Evolutionary conservation across 2,329 filamentous ascomycete genomes (phyloP), one percentile per base, ranked within the genome.

Genomic region (Akanthomyces lecanii): DNA sequence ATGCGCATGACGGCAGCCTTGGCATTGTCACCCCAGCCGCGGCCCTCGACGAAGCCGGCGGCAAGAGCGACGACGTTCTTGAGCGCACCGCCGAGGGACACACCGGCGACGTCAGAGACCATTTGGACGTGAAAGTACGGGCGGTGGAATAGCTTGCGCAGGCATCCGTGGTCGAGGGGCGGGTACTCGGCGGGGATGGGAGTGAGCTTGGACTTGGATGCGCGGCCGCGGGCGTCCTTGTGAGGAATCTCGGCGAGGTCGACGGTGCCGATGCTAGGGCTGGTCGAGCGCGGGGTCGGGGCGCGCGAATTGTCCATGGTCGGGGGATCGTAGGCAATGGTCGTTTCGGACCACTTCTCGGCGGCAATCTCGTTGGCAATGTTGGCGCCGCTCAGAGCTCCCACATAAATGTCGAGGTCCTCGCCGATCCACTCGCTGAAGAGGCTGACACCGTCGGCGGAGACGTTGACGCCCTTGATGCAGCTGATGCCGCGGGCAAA

Each of bases 1-100:
- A 98, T 89, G 48, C 95, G 90, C 92, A 99, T 98, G 65, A 99
- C 89, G 52, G 95, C 95, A n/a, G 95, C 92, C 80, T 99, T 98
- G 68, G 94, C 94, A 70, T 98, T 99, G 80, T 98, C 93, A 71
- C 95, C 95, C 94, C 95, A 99, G 67, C 94, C 94, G 65, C 94
- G 86, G 42, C 95, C 95, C 67, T 97, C 92, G 51, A 98, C 92
- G 76, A 96, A 99, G 63, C 95, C 95, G 38, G 95, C 93, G 5
- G 92, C 94, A 21, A 99, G 81, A 5, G 95, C 95, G 62, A 99
- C 91, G 67, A 99, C 89, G 80, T 99, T 99, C 83, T 99, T 99
- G 69, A 99, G 81, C 0, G 95, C 95, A 65, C 95, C 95, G 50
- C 93, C 90, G 40, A 99, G 87, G 5, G 95, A 98, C 1, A 97